Base-by-base conservation (phyloP, 2,329 filamentous ascomycete species). In the Fusarium drepaniforme region DNA sequence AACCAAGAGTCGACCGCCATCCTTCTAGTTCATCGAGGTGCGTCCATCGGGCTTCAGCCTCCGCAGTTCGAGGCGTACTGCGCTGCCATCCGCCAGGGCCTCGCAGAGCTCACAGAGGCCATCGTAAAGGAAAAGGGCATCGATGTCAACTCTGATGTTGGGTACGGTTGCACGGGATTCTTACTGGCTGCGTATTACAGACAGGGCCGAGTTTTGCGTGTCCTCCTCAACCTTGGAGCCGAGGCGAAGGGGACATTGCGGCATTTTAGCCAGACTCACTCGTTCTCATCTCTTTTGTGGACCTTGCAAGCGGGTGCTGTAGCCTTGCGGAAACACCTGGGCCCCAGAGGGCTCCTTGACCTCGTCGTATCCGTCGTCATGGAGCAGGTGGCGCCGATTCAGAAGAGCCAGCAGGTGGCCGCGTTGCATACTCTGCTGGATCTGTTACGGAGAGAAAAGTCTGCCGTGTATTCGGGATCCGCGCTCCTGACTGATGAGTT, bases 201-300 rank as follows among this genome's bases (percentile, higher is more conserved):
- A 30, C 25, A 35, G 18, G 11, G 21, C 11, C 33, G 8, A 12
- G 30, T 64, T 2, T 16, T 64, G 37, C 33, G 23, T 1, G 30
- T 8, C 44, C 44, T 64, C n/a, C 42, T 64, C 11, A 15, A 28
- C 23, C 61, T 64, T 15, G 61, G 61, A 23, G 61, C 46, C 5
- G 35, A 56, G 37, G 61, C 61, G 12, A 40, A 33, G 18, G 61
- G 15, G n/a, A 8, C 61, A n/a, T 30, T 64, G 46, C 28, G 35
- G 46, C 25, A 37, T 16, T 53, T 37, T 42, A 53, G 44, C 33
- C 44, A 42, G 61, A 40, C 51, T 30, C 35, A 56, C 44, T 53
- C 61, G 18, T 64, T 64, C 30, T 16, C 46, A 30, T 64, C 46
- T 28, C 61, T 64, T 4, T 28, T 56, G 37, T 64, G 61, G 44